phyloP scores from a whole-genome alignment of 768 basidiomycete genomes.

The Gloeostereum incarnatum region DNA sequence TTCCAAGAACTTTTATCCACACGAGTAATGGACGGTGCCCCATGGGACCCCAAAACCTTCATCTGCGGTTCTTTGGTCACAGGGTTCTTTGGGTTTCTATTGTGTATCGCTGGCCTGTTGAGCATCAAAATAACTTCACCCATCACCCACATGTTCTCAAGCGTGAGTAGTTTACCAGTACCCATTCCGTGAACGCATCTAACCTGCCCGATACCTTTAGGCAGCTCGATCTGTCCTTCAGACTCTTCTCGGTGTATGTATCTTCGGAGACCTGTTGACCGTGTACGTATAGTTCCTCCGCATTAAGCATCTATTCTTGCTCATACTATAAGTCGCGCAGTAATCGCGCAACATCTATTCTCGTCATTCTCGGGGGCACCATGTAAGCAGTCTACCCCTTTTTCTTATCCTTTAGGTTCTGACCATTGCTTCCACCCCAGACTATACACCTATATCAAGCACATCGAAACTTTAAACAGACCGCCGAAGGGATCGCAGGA shows the following conservation, averaged over 20 bases:
- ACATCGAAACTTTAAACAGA: too few relatives aligned
- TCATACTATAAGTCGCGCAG: conserved; percentile 21
- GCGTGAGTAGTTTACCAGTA: conserved; percentile 32
- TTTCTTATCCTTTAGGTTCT: neutral
- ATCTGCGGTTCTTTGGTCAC: conserved; percentile 60
- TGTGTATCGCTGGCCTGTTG: conserved; percentile 70
- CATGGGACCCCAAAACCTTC: conserved; percentile 46
- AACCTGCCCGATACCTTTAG: conserved; percentile 22
- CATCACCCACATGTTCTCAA: conserved; percentile 81
- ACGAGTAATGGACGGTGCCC: conserved; percentile 19
- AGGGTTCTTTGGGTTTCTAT: conserved; percentile 73
- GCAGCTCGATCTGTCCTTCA: conserved; percentile 80
- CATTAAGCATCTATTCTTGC: neutral
- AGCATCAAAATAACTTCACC: conserved; percentile 80
- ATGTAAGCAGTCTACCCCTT: conserved; percentile 31
- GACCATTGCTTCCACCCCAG: conserved; percentile 13
- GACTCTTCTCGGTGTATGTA: conserved; percentile 67
- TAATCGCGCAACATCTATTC: conserved; percentile 54
- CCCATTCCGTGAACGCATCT: conserved; percentile 7
- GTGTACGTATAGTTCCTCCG: conserved; percentile 34
- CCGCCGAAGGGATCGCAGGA: too few relatives aligned
- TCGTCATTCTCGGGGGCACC: conserved; percentile 59
- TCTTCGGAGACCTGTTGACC: conserved; percentile 69
- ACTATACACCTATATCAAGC: conserved; percentile 46
- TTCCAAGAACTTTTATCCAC: conserved; percentile 33